These are phyloP conservation scores for Coemansia sp. DNA, from an alignment of 192 early-diverging fungal genomes.

Conservation along the genomic window DNA sequence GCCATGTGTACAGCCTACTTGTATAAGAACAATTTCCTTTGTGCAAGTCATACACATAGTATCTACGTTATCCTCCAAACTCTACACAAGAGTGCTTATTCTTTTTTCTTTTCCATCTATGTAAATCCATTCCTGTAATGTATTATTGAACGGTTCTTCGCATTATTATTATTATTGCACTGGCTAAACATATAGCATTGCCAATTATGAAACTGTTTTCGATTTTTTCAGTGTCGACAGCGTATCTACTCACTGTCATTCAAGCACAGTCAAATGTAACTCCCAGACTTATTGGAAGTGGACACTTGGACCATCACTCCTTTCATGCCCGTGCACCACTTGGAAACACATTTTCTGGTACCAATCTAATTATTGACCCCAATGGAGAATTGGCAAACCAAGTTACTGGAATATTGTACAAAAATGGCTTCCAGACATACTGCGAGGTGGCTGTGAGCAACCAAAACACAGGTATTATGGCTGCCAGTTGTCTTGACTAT, in stretches of 20 bases:
- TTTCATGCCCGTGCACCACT: neutral
- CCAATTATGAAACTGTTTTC: too few species aligned
- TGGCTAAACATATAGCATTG: too few species aligned
- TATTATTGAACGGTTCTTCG: too few species aligned
- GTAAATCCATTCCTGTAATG: too few species aligned
- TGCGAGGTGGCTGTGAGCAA: constrained; percentile 24
- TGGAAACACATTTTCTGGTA: neutral
- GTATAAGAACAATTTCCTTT: too few species aligned
- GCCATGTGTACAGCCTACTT: too few species aligned
- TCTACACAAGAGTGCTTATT: too few species aligned
- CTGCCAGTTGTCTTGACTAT: constrained; percentile 30
- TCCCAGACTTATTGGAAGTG: neutral
- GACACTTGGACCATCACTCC: neutral
- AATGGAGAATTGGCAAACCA: neutral
- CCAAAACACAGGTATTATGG: constrained; percentile 16
- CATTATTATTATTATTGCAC: too few species aligned
- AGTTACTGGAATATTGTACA: neutral
- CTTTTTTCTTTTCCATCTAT: too few species aligned
- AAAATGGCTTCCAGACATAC: neutral
- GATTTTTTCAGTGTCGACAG: neutral
- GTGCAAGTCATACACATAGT: too few species aligned
- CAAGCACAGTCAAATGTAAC: neutral
- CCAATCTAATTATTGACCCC: neutral
- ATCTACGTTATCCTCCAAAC: too few species aligned
- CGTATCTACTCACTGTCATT: neutral